Evolutionary conservation across 1,284 basidiomycete species (phyloP).

Genomic region (Inonotus obliquus): DNA sequence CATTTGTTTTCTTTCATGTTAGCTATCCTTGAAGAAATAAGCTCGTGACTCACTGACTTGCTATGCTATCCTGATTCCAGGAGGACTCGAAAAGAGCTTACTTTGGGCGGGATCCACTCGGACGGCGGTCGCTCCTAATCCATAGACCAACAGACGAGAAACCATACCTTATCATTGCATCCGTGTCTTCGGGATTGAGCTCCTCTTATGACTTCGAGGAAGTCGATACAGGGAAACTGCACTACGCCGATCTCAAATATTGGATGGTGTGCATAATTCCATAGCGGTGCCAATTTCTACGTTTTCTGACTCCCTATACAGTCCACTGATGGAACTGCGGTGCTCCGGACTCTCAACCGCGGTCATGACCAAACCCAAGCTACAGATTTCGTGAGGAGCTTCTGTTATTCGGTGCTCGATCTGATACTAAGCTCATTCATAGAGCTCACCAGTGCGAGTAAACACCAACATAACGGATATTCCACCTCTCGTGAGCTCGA

Average conservation of each 20-base stretch:
- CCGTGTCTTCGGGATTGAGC: slow-evolving; percentile 53
- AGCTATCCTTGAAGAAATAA: slow-evolving; percentile 19
- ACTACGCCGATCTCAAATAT: slow-evolving; percentile 26
- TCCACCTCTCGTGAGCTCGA: slow-evolving; percentile 31
- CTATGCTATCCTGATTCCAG: slow-evolving; percentile 30
- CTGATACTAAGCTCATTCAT: neutral
- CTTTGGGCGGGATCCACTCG: slow-evolving; percentile 87
- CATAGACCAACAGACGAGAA: slow-evolving; percentile 45
- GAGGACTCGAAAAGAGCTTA: slow-evolving; percentile 46
- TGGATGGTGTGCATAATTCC: neutral
- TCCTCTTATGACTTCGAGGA: slow-evolving; percentile 51
- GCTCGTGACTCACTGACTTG: neutral
- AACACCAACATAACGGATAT: slow-evolving; percentile 43
- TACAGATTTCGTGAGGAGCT: slow-evolving; percentile 1
- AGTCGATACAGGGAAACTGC: slow-evolving; percentile 55
- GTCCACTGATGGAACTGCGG: neutral
- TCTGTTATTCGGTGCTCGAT: neutral
- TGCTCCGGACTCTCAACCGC: neutral
- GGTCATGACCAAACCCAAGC: neutral
- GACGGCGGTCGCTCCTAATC: slow-evolving; percentile 83
- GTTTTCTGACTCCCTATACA: neutral
- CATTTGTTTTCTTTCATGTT: slow-evolving; percentile 78
- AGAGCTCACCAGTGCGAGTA: slow-evolving; percentile 46
- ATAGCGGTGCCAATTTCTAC: neutral
- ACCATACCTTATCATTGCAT: slow-evolving; percentile 59